Conservation (phyloP, 2,329 filamentous ascomycete genomes). For the Aureobasidium namibiae region DNA sequence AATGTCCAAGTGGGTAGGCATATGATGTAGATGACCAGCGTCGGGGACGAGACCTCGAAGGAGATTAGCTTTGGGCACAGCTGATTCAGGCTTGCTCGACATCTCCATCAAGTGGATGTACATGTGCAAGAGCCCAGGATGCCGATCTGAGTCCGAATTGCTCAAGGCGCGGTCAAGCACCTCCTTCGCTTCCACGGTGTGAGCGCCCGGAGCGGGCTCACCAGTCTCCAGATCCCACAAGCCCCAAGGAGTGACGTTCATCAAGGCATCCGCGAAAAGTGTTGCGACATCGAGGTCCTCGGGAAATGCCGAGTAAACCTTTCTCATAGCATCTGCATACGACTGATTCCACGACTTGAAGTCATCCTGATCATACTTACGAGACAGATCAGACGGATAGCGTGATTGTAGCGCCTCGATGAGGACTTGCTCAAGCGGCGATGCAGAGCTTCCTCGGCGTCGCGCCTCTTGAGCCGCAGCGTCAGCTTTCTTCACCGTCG, state of each 20-base stretch:
- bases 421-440: conserved; percentile 53
- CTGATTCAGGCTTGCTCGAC: conserved; percentile 57
- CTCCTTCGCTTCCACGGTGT: conserved; percentile 49
- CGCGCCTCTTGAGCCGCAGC: conserved; percentile 39
- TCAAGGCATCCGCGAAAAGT: conserved; percentile 56
- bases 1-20: conserved; percentile 71
- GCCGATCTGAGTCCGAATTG: conserved; percentile 41
- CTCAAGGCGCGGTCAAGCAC: conserved; percentile 53
- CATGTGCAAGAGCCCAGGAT: conserved; percentile 64
- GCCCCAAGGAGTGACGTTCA: conserved; percentile 58
- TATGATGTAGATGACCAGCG: conserved; percentile 63
- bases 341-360: conserved; percentile 44
- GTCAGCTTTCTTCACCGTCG: conserved; percentile 42
- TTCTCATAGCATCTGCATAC: conserved; percentile 55
- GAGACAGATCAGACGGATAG: conserved; percentile 39
- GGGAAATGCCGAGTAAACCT: conserved; percentile 44
- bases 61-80: conserved; percentile 51
- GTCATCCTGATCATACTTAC: background rate
- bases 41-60: conserved; percentile 60
- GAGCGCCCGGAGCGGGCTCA: conserved; percentile 45
- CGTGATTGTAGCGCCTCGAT: conserved; percentile 54
- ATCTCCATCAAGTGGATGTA: conserved; percentile 76
- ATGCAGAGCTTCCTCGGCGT: conserved; percentile 27
- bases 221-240: conserved; percentile 56
- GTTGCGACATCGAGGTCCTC: conserved; percentile 56